These are phyloP conservation scores for Penicillium sp. DNA, from an alignment of 2,329 filamentous ascomycete species.

Conservation along the genomic window DNA sequence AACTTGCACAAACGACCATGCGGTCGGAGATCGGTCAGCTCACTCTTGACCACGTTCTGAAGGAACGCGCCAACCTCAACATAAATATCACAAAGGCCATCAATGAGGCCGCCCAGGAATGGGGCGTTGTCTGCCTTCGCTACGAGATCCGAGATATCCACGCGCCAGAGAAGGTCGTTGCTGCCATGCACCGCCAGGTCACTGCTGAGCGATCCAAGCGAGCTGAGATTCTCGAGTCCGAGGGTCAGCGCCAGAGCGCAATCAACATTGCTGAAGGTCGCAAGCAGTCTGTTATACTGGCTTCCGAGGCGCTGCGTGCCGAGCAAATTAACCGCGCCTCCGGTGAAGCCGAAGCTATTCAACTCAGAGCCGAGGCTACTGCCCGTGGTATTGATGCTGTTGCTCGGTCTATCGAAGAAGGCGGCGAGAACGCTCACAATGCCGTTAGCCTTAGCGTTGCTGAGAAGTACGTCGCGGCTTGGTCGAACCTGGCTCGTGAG, in stretches of 20 bases:
- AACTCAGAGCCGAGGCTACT: constrained; percentile 81
- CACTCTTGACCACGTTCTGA: constrained; percentile 93
- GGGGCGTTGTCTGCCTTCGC: constrained; percentile 92
- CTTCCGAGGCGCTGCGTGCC: constrained; percentile 83
- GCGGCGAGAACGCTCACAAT: constrained; percentile 73
- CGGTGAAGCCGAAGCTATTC: constrained; percentile 92
- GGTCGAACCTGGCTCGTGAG: constrained; percentile 88
- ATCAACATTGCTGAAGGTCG: constrained; percentile 98
- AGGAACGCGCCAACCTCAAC: constrained; percentile 94
- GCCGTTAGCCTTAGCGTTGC: constrained; percentile 87
- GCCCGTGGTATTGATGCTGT: constrained; percentile 87
- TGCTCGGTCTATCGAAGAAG: constrained; percentile 71
- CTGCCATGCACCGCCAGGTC: constrained; percentile 97
- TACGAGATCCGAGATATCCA: constrained; percentile 99
- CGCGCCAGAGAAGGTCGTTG: constrained; percentile 87
- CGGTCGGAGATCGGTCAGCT: constrained; percentile 97
- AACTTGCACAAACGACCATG: constrained; percentile 98
- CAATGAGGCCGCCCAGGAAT: constrained; percentile 95
- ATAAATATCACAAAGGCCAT: constrained; percentile 98
- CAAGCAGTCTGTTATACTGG: constrained; percentile 95
- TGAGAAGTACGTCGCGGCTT: constrained; percentile 97
- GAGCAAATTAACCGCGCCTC: constrained; percentile 92
- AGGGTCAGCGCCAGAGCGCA: constrained; percentile 93
- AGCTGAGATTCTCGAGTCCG: constrained; percentile 94
- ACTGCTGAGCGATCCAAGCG: constrained; percentile 97